phyloP scores from a whole-genome alignment of 1,139 yeast genomes.

The Kodamaea alishanica region DNA sequence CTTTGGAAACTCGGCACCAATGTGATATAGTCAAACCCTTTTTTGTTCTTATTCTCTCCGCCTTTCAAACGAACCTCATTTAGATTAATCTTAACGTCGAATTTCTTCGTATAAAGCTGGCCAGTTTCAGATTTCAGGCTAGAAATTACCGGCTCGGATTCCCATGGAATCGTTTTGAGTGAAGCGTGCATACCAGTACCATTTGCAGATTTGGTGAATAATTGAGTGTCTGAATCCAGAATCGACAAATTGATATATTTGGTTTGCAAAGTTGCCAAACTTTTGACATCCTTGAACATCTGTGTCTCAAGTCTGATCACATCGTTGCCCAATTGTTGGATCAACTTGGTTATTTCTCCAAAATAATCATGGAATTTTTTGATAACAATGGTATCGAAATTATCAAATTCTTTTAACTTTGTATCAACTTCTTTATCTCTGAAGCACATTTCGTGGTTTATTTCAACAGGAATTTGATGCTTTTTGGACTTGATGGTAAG shows the following conservation, averaged over 20 bases:
- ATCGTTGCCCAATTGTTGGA: slow-evolving; percentile 36
- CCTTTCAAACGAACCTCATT: slow-evolving; percentile 27
- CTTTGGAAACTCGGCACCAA: slow-evolving; percentile 57
- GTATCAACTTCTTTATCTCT: slow-evolving; percentile 21
- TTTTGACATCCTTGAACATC: slow-evolving; percentile 35
- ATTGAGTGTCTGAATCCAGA: slow-evolving; percentile 17
- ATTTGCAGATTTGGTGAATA: slow-evolving; percentile 13
- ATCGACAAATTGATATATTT: slow-evolving; percentile 26
- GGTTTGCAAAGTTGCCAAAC: slow-evolving; percentile 33
- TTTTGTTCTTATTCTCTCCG: slow-evolving; percentile 17
- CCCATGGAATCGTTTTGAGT: slow-evolving; percentile 28
- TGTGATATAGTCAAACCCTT: slow-evolving; percentile 32
- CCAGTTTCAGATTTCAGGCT: slow-evolving; percentile 10
- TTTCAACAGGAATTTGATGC: slow-evolving; percentile 36
- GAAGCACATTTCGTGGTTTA: slow-evolving; percentile 39
- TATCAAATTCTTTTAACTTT: slow-evolving; percentile 22
- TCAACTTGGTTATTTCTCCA: slow-evolving; percentile 26
- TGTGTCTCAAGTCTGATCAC: slow-evolving; percentile 33
- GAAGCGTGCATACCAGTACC: slow-evolving; percentile 15
- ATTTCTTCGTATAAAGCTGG: slow-evolving; percentile 25
- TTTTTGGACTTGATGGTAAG: slow-evolving; percentile 32
- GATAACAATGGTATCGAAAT: slow-evolving; percentile 32
- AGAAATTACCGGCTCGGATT: slow-evolving; percentile 9
- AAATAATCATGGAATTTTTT: slow-evolving; percentile 30
- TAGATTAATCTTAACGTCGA: slow-evolving; percentile 26